Conservation (phyloP, 192 early-diverging fungal species). For the Coemansia sp. region DNA sequence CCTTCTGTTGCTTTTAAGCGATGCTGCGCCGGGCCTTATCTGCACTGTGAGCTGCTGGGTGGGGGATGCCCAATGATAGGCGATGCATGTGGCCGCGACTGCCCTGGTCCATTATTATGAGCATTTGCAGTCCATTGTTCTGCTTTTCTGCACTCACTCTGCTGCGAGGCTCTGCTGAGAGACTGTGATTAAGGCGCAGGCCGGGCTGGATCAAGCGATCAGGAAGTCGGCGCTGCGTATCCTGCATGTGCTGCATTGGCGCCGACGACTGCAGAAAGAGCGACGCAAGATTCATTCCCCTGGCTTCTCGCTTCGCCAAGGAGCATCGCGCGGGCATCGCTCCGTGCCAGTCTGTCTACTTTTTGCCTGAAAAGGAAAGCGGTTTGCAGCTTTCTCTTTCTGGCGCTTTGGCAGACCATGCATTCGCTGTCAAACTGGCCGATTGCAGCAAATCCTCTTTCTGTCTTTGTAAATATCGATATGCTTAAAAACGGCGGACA, state of each 20-base stretch:
- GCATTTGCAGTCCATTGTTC: neutral
- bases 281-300: neutral
- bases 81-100: neutral
- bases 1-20: too few relatives aligned
- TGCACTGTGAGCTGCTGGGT: neutral
- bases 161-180: too few relatives aligned
- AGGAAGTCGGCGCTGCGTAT: too few relatives aligned
- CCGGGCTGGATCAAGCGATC: too few relatives aligned
- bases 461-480: neutral
- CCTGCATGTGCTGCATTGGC: too few relatives aligned
- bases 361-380: neutral
- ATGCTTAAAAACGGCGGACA: neutral
- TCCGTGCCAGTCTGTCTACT: neutral
- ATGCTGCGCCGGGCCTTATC: too few relatives aligned
- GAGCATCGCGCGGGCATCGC: neutral
- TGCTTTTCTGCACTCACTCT: neutral
- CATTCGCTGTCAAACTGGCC: neutral
- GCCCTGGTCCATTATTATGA: neutral
- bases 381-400: neutral
- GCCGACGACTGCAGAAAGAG: neutral
- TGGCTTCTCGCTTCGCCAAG: neutral
- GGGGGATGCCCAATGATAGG: neutral
- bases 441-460: slow-evolving; percentile 1
- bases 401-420: neutral
- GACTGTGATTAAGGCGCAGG: too few relatives aligned